Evolutionary conservation across 1,139 yeast species (phyloP), one percentile per base, ranked within the genome.

Genomic region (Suhomyces atakaporum): DNA sequence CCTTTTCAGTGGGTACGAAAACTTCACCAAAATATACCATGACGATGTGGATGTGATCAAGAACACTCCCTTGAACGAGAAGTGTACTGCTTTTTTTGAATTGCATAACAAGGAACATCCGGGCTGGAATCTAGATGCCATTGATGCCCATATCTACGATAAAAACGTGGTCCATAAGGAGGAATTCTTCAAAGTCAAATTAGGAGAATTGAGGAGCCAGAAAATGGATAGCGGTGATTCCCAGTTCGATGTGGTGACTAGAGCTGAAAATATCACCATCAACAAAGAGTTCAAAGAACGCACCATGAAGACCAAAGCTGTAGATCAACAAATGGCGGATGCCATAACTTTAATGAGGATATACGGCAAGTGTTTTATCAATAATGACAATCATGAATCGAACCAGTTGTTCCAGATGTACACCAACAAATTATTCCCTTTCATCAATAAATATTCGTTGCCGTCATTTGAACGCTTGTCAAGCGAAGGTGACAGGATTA

Each of bases 281-380:
- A 47, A 57, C 15, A 37, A 38, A 1, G 28, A 43, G 27, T 65
- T 45, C 42, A 33, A 43, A n/a, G 28, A 40, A 9, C 40, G 42
- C 8, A 43, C 63, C 6, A 25, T 31, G 7, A 43, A 42, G 5
- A 54, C 64, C 3, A 27, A 38, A 13, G 22, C 32, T 1, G 47
- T 54, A 1, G 64, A 62, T 21, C 59, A 55, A 18, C 42, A 47
- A 13, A 66, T 71, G 73, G 72, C 70, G 1, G 76, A 71, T 45
- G 46, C 62, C 2, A 48, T 55, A 16, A 54, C 68, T 0, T 20
- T 68, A 3, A 31, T 66, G 38, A 39, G 77, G 27, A 37, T 66
- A 2, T 70, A 54, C 39, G 69, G 69, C 3, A 59, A 63, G 38
- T 71, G 75, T 42, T 71, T 63, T 43, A 29, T 65, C 21, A 43